A percentile compares a stretch with the other conserved stretches of the same genome.
Conservation (phyloP, 2,329 filamentous ascomycete genomes). For the Zopfia rhizophila region DNA sequence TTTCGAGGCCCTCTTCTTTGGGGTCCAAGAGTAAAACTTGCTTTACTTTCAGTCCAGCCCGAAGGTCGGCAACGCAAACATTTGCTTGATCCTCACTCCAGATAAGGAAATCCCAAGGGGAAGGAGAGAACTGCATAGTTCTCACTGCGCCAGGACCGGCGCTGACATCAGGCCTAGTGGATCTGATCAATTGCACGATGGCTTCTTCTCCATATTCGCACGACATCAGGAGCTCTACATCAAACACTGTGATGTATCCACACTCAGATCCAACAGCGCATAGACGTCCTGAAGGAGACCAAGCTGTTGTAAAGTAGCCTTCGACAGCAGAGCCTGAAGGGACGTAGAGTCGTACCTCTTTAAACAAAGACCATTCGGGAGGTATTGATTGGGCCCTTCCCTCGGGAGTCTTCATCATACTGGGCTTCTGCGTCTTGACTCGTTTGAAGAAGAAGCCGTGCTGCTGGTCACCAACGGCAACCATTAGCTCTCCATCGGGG, state of each 20-base stretch:
- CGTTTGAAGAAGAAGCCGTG: conserved; percentile 84
- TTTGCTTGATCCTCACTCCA: conserved; percentile 91
- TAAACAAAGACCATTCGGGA: conserved; percentile 54
- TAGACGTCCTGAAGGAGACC: conserved; percentile 76
- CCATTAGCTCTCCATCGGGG: conserved; percentile 81
- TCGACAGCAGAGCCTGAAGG: conserved; percentile 49
- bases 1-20: conserved; percentile 65
- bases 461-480: conserved; percentile 88
- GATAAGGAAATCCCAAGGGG: conserved; percentile 87
- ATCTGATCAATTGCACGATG: conserved; percentile 79
- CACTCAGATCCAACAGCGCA: conserved; percentile 83
- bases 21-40: conserved; percentile 75
- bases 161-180: conserved; percentile 74
- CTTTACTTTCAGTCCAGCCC: conserved; percentile 72
- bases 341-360: conserved; percentile 55
- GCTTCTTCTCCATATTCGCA: conserved; percentile 64
- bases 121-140: conserved; percentile 91
- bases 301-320: conserved; percentile 81
- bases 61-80: conserved; percentile 78
- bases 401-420: conserved; percentile 34
- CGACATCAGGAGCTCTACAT: conserved; percentile 61
- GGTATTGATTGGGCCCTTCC: conserved; percentile 31
- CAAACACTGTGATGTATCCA: conserved; percentile 80
- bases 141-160: conserved; percentile 79
- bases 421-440: conserved; percentile 44